Percentiles rank a stretch among this genome's conserved stretches.
These are phyloP conservation scores for Saccharum spontaneum DNA, from an alignment of 176 grass and related monocot genomes.

Conservation along the genomic window DNA sequence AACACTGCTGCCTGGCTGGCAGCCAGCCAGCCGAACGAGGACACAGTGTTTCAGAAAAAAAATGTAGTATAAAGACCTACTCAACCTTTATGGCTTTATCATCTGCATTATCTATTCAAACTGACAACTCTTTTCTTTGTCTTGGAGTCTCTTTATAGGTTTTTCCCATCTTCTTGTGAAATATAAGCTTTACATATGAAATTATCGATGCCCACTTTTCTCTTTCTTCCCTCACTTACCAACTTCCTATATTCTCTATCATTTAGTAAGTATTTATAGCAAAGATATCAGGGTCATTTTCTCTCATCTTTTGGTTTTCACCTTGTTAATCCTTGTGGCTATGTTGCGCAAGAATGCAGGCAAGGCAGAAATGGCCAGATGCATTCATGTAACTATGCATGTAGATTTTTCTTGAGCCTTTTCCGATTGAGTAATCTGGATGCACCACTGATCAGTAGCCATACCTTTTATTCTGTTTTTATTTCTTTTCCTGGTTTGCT, in stretches of 20 bases:
- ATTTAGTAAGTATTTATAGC: background rate
- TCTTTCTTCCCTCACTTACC: background rate
- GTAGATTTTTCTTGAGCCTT: background rate
- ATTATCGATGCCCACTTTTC: background rate
- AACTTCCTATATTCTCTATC: background rate
- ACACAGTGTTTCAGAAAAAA: background rate
- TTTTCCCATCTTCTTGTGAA: background rate
- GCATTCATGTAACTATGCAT: conserved; percentile 13
- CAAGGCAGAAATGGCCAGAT: conserved; percentile 15
- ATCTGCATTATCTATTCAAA: background rate
- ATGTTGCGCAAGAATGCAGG: conserved; percentile 9
- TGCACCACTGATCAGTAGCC: background rate
- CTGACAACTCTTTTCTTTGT: background rate
- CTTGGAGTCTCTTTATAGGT: background rate
- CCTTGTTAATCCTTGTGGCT: background rate
- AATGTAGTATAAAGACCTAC: background rate
- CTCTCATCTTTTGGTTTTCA: background rate
- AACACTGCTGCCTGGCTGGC: no score
- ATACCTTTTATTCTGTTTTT: background rate
- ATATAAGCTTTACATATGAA: background rate
- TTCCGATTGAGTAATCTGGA: conserved; percentile 15
- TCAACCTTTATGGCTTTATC: conserved; percentile 2
- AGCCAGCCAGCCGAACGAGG: no score
- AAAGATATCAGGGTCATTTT: background rate
- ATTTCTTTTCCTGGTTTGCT: background rate